Percentiles rank a stretch among this genome's conserved stretches.
phyloP scores from a whole-genome alignment of 352 stramenopile genomes.

The Pythium sukuiense region DNA sequence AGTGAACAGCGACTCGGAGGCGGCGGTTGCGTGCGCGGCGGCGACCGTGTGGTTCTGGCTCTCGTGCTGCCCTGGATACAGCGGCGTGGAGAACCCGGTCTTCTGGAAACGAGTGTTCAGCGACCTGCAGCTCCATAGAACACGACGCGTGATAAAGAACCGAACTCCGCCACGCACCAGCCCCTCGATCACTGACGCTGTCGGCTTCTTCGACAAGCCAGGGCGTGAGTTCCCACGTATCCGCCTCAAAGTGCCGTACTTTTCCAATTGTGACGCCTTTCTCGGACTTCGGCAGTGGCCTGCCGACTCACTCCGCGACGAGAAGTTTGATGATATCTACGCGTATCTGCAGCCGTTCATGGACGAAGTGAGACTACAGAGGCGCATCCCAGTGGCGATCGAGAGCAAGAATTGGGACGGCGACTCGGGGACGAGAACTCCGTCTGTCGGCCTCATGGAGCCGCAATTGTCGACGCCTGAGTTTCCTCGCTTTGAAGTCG shows the following conservation, averaged over 20 bases:
- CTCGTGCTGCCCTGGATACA: background rate
- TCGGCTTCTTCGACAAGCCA: background rate
- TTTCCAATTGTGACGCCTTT: background rate
- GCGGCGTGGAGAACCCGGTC: background rate
- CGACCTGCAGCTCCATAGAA: background rate
- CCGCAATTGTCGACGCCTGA: no score
- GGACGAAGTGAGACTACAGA: background rate
- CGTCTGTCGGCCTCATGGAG: no score
- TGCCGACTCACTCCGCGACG: background rate
- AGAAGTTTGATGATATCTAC: background rate
- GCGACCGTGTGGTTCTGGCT: background rate
- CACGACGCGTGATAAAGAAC: background rate
- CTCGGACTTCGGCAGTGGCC: no score
- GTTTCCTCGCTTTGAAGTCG: no score
- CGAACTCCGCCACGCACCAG: background rate
- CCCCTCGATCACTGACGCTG: background rate
- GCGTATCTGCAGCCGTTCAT: background rate
- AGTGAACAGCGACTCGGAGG: background rate
- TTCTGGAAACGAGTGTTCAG: background rate
- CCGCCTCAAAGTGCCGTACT: background rate
- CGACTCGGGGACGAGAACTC: no score
- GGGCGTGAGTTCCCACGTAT: background rate
- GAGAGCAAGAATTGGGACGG: background rate
- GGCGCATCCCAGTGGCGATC: background rate
- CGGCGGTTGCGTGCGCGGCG: background rate